Evolutionary conservation across 108 stramenopile genomes (phyloP).

Genomic region (Conticribra weissflogii): DNA sequence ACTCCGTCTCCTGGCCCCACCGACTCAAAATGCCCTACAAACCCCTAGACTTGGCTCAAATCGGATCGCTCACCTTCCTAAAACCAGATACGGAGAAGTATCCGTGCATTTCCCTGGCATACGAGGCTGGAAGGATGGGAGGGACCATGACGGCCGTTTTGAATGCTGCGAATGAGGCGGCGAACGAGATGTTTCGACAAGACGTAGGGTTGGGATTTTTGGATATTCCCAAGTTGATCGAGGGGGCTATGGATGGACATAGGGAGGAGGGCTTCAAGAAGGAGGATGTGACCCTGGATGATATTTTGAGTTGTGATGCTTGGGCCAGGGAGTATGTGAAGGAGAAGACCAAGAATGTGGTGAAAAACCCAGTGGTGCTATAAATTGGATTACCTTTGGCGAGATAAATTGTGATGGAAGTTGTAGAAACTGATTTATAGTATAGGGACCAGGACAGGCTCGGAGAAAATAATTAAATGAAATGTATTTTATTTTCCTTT

Average conservation of each 20-base stretch:
- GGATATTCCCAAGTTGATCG: slow-evolving; percentile 92
- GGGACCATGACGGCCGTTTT: slow-evolving; percentile 97
- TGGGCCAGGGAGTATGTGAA: slow-evolving; percentile 89
- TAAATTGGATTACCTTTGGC: too few species aligned
- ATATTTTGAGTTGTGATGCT: slow-evolving; percentile 90
- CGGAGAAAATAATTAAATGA: too few species aligned
- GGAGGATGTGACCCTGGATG: slow-evolving; percentile 83
- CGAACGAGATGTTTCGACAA: slow-evolving; percentile 94
- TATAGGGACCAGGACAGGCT: too few species aligned
- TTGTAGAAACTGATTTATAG: too few species aligned
- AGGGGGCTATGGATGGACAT: slow-evolving; percentile 94
- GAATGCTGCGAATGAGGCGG: slow-evolving; percentile 96
- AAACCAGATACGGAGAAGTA: slow-evolving; percentile 93
- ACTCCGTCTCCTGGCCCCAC: slow-evolving; percentile 96
- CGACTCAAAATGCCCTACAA: slow-evolving; percentile 92
- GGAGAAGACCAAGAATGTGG: slow-evolving; percentile 57
- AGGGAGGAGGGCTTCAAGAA: slow-evolving; percentile 84
- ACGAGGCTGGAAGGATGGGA: slow-evolving; percentile 90
- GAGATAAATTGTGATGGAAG: too few species aligned
- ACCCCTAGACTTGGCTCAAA: slow-evolving; percentile 84
- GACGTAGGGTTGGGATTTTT: slow-evolving; percentile 90
- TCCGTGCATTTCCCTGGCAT: slow-evolving; percentile 93
- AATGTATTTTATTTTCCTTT: too few species aligned
- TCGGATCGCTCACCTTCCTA: slow-evolving; percentile 83
- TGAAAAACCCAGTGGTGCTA: slow-evolving; percentile 21